phyloP scores from a whole-genome alignment of 352 stramenopile genomes.

The Blastocystis sp. region DNA sequence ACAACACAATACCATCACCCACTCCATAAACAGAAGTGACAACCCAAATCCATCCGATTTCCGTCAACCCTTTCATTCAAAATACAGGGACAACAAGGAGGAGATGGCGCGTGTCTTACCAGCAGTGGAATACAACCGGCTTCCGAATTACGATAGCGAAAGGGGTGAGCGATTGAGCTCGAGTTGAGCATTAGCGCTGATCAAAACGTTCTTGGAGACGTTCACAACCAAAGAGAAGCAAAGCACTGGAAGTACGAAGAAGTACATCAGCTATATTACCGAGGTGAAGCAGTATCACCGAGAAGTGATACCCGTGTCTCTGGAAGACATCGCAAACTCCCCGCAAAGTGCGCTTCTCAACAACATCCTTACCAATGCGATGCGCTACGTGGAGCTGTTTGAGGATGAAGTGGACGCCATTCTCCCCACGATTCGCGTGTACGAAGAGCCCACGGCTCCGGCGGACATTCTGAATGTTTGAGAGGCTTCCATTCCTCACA shows the following conservation, averaged over 20 bases:
- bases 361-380: slow-evolving; percentile 80
- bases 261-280: slow-evolving; percentile 33
- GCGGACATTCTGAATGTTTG: slow-evolving; percentile 31
- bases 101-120: slow-evolving; percentile 24
- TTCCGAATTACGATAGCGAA: slow-evolving; percentile 60
- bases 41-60: no score
- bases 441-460: neutral
- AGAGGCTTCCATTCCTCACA: neutral
- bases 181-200: neutral
- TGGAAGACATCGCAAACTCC: slow-evolving; percentile 24
- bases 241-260: neutral
- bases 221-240: slow-evolving; percentile 5
- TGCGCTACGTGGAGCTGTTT: slow-evolving; percentile 82
- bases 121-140: neutral
- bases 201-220: slow-evolving; percentile 51
- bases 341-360: slow-evolving; percentile 73
- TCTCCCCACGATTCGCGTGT: slow-evolving; percentile 73
- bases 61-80: no score
- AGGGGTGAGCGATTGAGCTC: neutral
- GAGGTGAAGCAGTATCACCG: slow-evolving; percentile 26
- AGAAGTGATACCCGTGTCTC: slow-evolving; percentile 13
- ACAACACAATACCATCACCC: no score
- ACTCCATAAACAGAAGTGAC: no score
- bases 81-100: no score
- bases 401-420: slow-evolving; percentile 82